These are phyloP conservation scores for Fraxinus angustifolia DNA, from an alignment of 305 asterid genomes.

Conservation along the genomic window DNA sequence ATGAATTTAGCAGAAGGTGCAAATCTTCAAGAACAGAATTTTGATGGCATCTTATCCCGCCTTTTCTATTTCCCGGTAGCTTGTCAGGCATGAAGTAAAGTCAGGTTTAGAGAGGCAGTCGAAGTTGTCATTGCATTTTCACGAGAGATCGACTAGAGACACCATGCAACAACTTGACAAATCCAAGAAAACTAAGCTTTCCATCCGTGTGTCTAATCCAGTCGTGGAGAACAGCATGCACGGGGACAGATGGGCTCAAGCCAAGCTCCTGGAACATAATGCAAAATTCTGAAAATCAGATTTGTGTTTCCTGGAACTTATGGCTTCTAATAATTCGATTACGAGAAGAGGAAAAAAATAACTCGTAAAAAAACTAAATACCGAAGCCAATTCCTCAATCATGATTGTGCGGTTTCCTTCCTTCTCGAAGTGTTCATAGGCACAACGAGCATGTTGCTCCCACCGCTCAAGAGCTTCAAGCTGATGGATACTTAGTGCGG, in stretches of 20 bases:
- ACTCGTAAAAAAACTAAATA: conserved; percentile 19
- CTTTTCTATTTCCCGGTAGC: neutral
- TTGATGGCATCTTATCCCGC: conserved; percentile 3
- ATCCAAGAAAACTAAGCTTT: conserved; percentile 73
- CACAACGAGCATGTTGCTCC: conserved; percentile 81
- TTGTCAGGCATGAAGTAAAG: neutral
- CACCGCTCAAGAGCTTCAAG: conserved; percentile 64
- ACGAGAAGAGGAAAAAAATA: neutral
- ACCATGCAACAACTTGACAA: conserved; percentile 61
- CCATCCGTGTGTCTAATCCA: conserved; percentile 76
- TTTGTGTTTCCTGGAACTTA: neutral
- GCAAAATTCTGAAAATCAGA: neutral
- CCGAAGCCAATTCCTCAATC: conserved; percentile 76
- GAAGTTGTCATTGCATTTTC: conserved; percentile 38
- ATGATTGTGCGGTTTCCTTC: conserved; percentile 68
- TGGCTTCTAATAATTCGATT: neutral
- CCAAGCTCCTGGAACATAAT: conserved; percentile 60
- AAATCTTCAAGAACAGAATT: conserved; percentile 1
- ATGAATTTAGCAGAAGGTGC: neutral
- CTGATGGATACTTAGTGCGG: conserved; percentile 62
- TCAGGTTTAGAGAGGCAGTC: neutral
- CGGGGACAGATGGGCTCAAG: conserved; percentile 61
- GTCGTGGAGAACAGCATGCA: conserved; percentile 66
- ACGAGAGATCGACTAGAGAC: conserved; percentile 53
- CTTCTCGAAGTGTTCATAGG: conserved; percentile 68